A percentile compares a stretch with the other conserved stretches of the same genome.
These are phyloP conservation scores for Lactarius sanguifluus DNA, from an alignment of 768 basidiomycete genomes.

Conservation along the genomic window DNA sequence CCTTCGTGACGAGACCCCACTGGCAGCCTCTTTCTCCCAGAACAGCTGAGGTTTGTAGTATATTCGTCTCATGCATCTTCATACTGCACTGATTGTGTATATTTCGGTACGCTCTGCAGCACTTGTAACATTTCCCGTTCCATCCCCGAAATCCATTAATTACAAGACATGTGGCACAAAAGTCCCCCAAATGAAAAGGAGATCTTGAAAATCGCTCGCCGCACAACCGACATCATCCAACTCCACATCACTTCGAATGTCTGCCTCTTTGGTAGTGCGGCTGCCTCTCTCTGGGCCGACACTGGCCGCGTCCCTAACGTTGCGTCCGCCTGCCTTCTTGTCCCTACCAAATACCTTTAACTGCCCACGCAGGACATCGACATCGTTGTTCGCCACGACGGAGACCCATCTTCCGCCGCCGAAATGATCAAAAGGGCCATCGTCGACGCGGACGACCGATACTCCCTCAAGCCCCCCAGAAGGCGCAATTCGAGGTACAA, in stretches of 20 bases:
- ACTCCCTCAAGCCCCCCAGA: conserved; percentile 8
- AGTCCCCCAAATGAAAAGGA: conserved; percentile 13
- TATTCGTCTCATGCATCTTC: neutral
- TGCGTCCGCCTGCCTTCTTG: neutral
- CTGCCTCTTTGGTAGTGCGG: conserved; percentile 23
- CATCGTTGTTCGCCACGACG: neutral
- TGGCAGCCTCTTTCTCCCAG: neutral
- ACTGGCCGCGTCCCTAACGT: conserved; percentile 16
- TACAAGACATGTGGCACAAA: neutral
- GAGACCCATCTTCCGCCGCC: neutral
- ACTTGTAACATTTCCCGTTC: neutral
- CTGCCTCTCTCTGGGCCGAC: conserved; percentile 12
- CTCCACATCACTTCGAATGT: neutral
- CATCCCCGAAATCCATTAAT: neutral
- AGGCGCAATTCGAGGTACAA: neutral
- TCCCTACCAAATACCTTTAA: neutral
- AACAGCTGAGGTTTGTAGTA: neutral
- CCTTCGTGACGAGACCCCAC: neutral
- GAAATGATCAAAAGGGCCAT: conserved; percentile 8
- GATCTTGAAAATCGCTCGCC: conserved; percentile 19
- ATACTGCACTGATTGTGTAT: neutral
- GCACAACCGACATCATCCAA: conserved; percentile 15
- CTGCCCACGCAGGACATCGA: conserved; percentile 13
- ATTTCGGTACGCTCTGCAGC: neutral
- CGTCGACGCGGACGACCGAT: conserved; percentile 7